A percentile compares a stretch with the other conserved stretches of the same genome.
Evolutionary conservation across 73 alveolate genomes (phyloP).

Genomic region (Paramecium pentaurelia): DNA sequence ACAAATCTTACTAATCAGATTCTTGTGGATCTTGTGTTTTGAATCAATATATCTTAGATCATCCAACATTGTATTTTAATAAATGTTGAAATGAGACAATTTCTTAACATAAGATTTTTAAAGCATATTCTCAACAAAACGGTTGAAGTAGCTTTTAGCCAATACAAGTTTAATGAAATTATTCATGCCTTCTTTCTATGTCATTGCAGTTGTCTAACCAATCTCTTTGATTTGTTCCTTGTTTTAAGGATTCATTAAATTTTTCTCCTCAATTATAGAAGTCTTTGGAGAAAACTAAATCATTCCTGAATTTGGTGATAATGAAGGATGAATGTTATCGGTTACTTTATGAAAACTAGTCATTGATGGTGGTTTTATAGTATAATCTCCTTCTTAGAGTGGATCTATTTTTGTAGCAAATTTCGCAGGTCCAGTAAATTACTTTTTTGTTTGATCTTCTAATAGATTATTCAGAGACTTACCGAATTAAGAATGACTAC

Average conservation of each 20-base stretch:
- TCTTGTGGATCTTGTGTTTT: not conserved
- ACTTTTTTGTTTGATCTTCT: not conserved
- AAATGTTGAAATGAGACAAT: not conserved
- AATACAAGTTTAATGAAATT: not conserved
- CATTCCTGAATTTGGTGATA: not conserved
- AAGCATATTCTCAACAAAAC: slow-evolving; percentile 31
- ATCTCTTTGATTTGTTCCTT: not conserved
- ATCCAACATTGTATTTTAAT: not conserved
- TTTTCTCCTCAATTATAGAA: not conserved
- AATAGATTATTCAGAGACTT: not conserved
- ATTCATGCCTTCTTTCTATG: not conserved
- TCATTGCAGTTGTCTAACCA: not conserved
- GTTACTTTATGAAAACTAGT: not conserved
- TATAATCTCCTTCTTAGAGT: not conserved
- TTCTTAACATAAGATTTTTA: slow-evolving; percentile 29
- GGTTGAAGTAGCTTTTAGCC: slow-evolving; percentile 46
- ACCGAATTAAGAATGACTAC: slow-evolving; percentile 12
- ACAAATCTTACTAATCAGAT: not conserved
- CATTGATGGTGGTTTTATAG: slow-evolving; percentile 13
- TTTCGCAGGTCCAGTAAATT: slow-evolving; percentile 11
- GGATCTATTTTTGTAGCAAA: slow-evolving; percentile 10
- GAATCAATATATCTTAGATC: slow-evolving; percentile 1
- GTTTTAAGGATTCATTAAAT: not conserved
- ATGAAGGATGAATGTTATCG: not conserved
- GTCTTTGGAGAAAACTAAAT: not conserved